A percentile compares a stretch with the other conserved stretches of the same genome.
phyloP scores from a whole-genome alignment of 2,329 filamentous ascomycete genomes.

The Fusarium armeniacum region DNA sequence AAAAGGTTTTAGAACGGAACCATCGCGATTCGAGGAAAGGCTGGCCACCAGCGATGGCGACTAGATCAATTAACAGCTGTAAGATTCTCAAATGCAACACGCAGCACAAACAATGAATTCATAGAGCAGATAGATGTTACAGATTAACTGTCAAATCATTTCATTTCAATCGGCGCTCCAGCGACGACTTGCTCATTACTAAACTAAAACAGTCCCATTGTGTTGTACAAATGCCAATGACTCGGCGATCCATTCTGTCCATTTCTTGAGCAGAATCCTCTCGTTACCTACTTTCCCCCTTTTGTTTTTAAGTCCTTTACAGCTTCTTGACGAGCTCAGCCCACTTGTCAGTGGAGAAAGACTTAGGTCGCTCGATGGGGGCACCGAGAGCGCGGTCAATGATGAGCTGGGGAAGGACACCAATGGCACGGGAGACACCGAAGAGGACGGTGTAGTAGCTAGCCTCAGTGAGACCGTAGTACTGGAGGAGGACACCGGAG shows the following conservation, averaged over 20 bases:
- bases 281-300: conserved; percentile 35
- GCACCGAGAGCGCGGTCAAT: conserved; percentile 98
- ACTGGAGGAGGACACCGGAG: conserved; percentile 98
- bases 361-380: conserved; percentile 99
- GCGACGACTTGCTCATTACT: conserved; percentile 50
- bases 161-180: conserved; percentile 45
- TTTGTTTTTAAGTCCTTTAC: conserved; percentile 65
- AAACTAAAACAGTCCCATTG: conserved; percentile 50
- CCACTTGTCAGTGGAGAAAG: conserved; percentile 97
- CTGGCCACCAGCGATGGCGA: not conserved
- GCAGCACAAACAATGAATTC: not conserved
- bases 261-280: conserved; percentile 39
- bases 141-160: conserved; percentile 45
- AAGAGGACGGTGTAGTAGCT: conserved; percentile 99
- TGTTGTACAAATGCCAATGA: conserved; percentile 50
- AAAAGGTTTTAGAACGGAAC: conserved; percentile 11
- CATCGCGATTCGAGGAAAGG: conserved; percentile 5
- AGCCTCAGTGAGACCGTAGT: conserved; percentile 98
- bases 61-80: not conserved
- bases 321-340: conserved; percentile 93
- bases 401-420: conserved; percentile 99
- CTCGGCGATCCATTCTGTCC: conserved; percentile 44
- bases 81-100: not conserved
- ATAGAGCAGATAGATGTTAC: conserved; percentile 3
- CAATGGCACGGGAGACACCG: conserved; percentile 96